Evolutionary conservation across 2,329 filamentous ascomycete species (phyloP).

Genomic region (Ophiocordyceps robertsii): DNA sequence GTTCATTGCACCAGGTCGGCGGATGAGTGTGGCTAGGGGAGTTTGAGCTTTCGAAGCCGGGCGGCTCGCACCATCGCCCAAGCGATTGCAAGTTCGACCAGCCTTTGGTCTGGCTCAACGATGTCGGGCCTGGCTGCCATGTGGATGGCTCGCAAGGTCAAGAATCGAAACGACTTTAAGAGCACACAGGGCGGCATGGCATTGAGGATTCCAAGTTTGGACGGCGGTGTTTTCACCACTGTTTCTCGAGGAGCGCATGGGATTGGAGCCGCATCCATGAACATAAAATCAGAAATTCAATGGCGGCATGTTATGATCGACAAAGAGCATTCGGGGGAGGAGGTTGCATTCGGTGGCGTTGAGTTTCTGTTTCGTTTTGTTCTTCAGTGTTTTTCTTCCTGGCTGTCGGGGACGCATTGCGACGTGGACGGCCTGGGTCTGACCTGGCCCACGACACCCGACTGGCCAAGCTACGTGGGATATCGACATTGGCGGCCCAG

Average conservation of each 20-base stretch:
- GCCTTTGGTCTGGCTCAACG: too few relatives aligned
- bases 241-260: background rate
- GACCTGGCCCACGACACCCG: background rate
- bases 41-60: too few relatives aligned
- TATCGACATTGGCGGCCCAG: constrained; percentile 9
- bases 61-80: too few relatives aligned
- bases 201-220: constrained; percentile 48
- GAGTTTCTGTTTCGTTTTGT: constrained; percentile 13
- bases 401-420: background rate
- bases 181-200: constrained; percentile 50
- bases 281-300: constrained; percentile 12
- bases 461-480: background rate
- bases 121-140: too few relatives aligned
- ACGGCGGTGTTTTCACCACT: constrained; percentile 44
- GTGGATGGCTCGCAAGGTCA: constrained; percentile 30
- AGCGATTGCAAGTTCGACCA: too few relatives aligned
- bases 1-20: too few relatives aligned
- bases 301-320: constrained; percentile 18
- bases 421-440: constrained; percentile 1
- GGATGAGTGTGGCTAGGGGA: too few relatives aligned
- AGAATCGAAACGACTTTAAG: constrained; percentile 53
- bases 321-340: constrained; percentile 14
- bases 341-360: constrained; percentile 26
- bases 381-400: constrained; percentile 8
- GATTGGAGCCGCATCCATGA: constrained; percentile 20